phyloP scores from a whole-genome alignment of 1,139 yeast species.

The Kurtzmaniella quercitrusa region DNA sequence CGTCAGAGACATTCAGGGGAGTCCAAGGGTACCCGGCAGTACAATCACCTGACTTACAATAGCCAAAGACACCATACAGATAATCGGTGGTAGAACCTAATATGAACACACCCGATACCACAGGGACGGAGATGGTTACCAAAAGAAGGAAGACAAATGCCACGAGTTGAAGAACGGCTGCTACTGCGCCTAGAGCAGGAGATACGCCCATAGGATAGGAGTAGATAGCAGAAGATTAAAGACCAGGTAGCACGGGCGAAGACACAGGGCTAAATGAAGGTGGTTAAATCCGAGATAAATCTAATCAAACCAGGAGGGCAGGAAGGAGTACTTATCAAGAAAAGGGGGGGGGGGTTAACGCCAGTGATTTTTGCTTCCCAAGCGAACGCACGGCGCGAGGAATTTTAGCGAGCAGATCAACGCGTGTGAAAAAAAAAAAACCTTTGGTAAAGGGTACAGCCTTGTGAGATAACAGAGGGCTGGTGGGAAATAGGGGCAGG shows the following conservation, averaged over 20 bases:
- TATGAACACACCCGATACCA: constrained; percentile 30
- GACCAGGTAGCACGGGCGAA: not conserved
- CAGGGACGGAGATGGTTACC: constrained; percentile 49
- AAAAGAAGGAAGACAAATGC: constrained; percentile 47
- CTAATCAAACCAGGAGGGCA: not conserved
- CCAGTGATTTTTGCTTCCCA: not conserved
- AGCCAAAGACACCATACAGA: constrained; percentile 85
- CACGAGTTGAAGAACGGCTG: constrained; percentile 25
- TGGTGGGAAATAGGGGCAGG: not conserved
- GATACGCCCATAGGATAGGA: constrained; percentile 7
- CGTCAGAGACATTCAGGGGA: constrained; percentile 14
- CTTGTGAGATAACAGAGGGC: not conserved
- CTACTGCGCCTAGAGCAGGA: constrained; percentile 20
- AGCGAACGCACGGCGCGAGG: not conserved
- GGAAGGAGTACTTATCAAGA: not conserved
- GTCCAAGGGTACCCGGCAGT: constrained; percentile 32
- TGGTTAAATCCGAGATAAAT: too few relatives aligned
- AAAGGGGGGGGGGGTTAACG: not conserved
- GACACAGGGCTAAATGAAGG: too few relatives aligned
- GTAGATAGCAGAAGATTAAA: too few relatives aligned
- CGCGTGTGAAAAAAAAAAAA: not conserved
- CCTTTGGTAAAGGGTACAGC: not conserved
- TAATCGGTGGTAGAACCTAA: constrained; percentile 41
- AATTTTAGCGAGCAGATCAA: not conserved
- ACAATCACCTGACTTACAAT: constrained; percentile 53